phyloP scores from a whole-genome alignment of 352 stramenopile species.

The Pythium rhizo-oryzae region DNA sequence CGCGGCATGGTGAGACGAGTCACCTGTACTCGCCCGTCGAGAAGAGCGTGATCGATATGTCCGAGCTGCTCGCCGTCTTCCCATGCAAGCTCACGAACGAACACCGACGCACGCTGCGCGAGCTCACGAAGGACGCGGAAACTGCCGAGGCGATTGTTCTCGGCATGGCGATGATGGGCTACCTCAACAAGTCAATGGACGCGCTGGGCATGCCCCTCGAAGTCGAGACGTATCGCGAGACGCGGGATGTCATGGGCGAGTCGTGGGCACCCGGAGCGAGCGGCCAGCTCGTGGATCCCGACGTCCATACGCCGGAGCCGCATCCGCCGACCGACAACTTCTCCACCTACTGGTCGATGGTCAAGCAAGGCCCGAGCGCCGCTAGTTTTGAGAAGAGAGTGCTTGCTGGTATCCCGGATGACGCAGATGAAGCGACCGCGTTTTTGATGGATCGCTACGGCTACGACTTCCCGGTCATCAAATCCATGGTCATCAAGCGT shows the following conservation, averaged over 20 bases:
- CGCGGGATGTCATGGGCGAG: constrained; percentile 21
- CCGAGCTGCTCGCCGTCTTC: constrained; percentile 17
- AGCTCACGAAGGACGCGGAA: constrained; percentile 12
- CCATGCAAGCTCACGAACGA: constrained; percentile 31
- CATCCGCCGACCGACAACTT: constrained; percentile 7
- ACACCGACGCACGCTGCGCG: constrained; percentile 10
- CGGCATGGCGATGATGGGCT: constrained; percentile 27
- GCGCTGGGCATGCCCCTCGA: constrained; percentile 29
- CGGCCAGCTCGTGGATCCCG: constrained; percentile 22
- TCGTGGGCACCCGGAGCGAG: constrained; percentile 16
- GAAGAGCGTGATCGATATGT: constrained; percentile 25
- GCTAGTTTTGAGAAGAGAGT: constrained; percentile 24
- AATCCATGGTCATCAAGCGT: constrained; percentile 23
- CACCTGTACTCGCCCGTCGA: constrained; percentile 16
- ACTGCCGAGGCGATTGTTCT: constrained; percentile 23
- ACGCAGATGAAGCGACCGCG: constrained; percentile 9
- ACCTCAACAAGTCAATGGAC: constrained; percentile 32
- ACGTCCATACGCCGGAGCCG: constrained; percentile 18
- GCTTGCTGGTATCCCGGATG: constrained; percentile 9
- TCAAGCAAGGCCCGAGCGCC: constrained; percentile 17
- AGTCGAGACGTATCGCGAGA: constrained; percentile 29
- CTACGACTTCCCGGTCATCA: constrained; percentile 24
- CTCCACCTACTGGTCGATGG: constrained; percentile 18
- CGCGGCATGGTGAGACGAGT: constrained; percentile 6
- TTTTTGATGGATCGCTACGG: constrained; percentile 10